These are phyloP conservation scores for Ceratobasidium sp. DNA, from an alignment of 1,284 basidiomycete species.

Conservation along the genomic window DNA sequence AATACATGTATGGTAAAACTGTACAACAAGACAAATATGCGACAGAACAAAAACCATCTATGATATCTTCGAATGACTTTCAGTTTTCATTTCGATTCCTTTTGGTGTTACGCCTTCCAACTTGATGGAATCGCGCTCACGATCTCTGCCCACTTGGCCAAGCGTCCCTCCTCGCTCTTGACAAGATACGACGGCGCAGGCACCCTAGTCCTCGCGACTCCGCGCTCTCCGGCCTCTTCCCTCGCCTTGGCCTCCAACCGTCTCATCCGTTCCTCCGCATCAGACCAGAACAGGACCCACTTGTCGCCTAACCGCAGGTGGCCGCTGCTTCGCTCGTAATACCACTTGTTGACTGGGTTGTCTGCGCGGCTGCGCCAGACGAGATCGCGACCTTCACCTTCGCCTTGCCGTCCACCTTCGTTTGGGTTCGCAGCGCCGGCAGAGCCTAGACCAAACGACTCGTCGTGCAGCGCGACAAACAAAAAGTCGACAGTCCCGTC, in stretches of 20 bases:
- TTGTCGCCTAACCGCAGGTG: conserved; percentile 79
- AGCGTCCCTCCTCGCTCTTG: conserved; percentile 82
- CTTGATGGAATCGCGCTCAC: conserved; percentile 82
- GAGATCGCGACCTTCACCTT: conserved; percentile 90
- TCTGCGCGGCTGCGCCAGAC: conserved; percentile 94
- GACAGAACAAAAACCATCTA: conserved; percentile 14
- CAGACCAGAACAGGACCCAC: conserved; percentile 99
- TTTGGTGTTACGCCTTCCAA: conserved; percentile 63
- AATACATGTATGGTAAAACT: conserved; percentile 16
- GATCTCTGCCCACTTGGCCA: conserved; percentile 78
- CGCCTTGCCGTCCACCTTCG: conserved; percentile 89
- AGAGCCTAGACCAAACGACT: conserved; percentile 95
- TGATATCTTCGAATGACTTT: conserved; percentile 5
- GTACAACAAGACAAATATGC: conserved; percentile 12
- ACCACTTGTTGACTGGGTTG: conserved; percentile 99
- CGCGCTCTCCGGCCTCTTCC: conserved; percentile 49
- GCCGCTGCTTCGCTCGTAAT: conserved; percentile 95
- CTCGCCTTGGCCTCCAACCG: conserved; percentile 50
- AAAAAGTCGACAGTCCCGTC: conserved; percentile 99
- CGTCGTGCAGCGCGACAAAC: conserved; percentile 98
- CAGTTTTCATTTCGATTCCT: background rate
- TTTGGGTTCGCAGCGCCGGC: conserved; percentile 92
- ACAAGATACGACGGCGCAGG: conserved; percentile 78
- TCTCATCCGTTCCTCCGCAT: conserved; percentile 86
- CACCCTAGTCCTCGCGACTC: conserved; percentile 45